phyloP scores from a whole-genome alignment of 164 flowering plant species.

The Pachysandra terminalis region DNA sequence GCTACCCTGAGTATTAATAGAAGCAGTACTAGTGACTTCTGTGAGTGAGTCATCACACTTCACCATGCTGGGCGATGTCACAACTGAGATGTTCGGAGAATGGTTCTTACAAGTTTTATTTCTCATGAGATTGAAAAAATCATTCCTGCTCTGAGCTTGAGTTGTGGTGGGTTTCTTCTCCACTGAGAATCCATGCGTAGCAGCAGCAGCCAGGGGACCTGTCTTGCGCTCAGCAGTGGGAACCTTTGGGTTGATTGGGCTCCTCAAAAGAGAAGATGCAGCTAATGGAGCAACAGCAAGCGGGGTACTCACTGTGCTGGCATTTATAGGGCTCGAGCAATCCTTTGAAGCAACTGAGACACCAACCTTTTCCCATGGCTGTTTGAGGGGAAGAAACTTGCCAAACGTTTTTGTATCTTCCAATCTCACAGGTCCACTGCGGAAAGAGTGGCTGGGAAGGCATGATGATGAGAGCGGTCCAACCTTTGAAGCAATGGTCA shows the following conservation, averaged over 20 bases:
- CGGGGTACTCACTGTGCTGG: slow-evolving; percentile 30
- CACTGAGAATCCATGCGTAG: slow-evolving; percentile 25
- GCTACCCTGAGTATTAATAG: slow-evolving; percentile 28
- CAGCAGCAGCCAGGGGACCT: slow-evolving; percentile 28
- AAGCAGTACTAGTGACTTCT: slow-evolving; percentile 24
- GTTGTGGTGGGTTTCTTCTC: slow-evolving; percentile 56
- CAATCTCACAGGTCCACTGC: slow-evolving; percentile 35
- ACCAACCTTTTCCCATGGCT: slow-evolving; percentile 62
- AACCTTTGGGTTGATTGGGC: slow-evolving; percentile 37
- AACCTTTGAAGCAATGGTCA: slow-evolving; percentile 35
- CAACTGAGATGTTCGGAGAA: slow-evolving; percentile 21
- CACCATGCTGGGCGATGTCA: slow-evolving; percentile 27
- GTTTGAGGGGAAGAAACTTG: slow-evolving; percentile 72
- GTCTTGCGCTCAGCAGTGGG: slow-evolving; percentile 46
- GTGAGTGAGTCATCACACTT: slow-evolving; percentile 33
- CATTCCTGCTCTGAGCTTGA: slow-evolving; percentile 73
- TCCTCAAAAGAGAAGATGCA: slow-evolving; percentile 32
- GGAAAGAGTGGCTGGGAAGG: slow-evolving; percentile 38
- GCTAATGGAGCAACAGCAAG: slow-evolving; percentile 30
- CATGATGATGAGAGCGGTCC: slow-evolving; percentile 39
- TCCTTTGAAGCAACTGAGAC: slow-evolving; percentile 51
- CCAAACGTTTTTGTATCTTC: slow-evolving; percentile 53
- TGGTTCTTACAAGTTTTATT: slow-evolving; percentile 45
- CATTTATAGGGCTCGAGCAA: slow-evolving; percentile 28
- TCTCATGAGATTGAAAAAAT: slow-evolving; percentile 78